These are phyloP conservation scores for Syncephalastrum monosporum DNA, from an alignment of 371 early-diverging fungal species.

Conservation along the genomic window DNA sequence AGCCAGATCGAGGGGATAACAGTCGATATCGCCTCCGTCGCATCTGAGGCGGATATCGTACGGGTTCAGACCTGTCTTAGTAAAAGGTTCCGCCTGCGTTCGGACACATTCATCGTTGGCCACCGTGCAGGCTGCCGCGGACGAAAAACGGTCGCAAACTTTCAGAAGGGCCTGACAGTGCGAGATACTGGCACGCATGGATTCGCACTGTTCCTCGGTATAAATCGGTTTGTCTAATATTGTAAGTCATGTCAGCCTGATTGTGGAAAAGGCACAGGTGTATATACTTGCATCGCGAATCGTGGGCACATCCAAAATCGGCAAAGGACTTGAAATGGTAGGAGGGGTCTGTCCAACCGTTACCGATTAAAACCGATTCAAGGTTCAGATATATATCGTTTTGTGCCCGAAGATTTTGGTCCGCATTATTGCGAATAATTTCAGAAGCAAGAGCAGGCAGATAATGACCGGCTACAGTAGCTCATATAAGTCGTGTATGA, in stretches of 20 bases:
- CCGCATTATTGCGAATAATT: slow-evolving; percentile 41
- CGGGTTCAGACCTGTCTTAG: slow-evolving; percentile 65
- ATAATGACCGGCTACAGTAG: slow-evolving; percentile 64
- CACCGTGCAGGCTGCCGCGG: slow-evolving; percentile 75
- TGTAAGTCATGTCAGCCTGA: background rate
- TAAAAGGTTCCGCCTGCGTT: slow-evolving; percentile 46
- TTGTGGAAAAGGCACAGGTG: background rate
- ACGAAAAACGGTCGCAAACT: slow-evolving; percentile 76
- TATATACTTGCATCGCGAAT: slow-evolving; percentile 4
- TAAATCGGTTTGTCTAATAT: slow-evolving; percentile 22
- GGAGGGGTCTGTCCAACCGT: slow-evolving; percentile 85
- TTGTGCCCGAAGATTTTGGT: slow-evolving; percentile 7
- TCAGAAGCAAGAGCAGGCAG: slow-evolving; percentile 74
- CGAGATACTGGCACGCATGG: slow-evolving; percentile 65
- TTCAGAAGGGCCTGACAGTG: slow-evolving; percentile 70
- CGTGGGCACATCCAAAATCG: slow-evolving; percentile 73
- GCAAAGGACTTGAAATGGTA: slow-evolving; percentile 85
- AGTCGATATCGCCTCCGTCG: slow-evolving; percentile 43
- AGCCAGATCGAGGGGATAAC: slow-evolving; percentile 75
- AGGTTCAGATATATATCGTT: slow-evolving; percentile 41
- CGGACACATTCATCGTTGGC: slow-evolving; percentile 79
- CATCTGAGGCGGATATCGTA: slow-evolving; percentile 79
- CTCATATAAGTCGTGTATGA: background rate
- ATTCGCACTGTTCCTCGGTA: slow-evolving; percentile 57
- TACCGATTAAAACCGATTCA: slow-evolving; percentile 79